Base-by-base conservation (phyloP, 164 flowering plant genomes). In the Pachysandra terminalis region DNA sequence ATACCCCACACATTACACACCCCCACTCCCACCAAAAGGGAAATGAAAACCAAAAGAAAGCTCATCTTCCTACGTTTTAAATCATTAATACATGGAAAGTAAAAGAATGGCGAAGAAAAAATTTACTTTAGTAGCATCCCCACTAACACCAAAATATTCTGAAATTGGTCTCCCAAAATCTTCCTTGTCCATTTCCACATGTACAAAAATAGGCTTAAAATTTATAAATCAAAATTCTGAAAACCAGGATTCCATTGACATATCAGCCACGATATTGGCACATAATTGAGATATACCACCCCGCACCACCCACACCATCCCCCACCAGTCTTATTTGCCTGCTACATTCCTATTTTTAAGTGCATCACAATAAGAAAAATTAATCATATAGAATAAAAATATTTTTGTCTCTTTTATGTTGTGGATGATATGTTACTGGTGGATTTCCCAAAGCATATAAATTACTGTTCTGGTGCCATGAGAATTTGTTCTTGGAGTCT, bases 151-250 rank as follows among this genome's bases (percentile, higher is more conserved):
- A 79, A 95, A 95, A 77, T 85, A 95, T 10, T 89, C 96, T 74
- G 96, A 74, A 63, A 91, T 96, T 37, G 96, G 96, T 76, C 72
- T 90, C 73, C 98, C 98, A 74, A 81, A 83, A 58, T 89, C 97
- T 78, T 87, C 93, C 71, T 92, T 81, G 71, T 90, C 98, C 82
- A 84, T 72, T 64, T 91, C 87, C 58, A 95, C 89, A 65, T 69
- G 81, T 14, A 95, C 89, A 79, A 86, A 95, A 65, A 95, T 73
- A 40, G 10, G 25, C 68, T 9, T 12, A 5, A 68, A 8, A 15
- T 49, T 27, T 17, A 35, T 58, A 56, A 10, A 13, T 63, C 62
- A 32, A 13, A 9, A 21, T 67, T 61, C 27, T 19, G 23, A 32
- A 32, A 24, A 23, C 13, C 3, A 58, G 32, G 60, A 32, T 10